phyloP scores from a whole-genome alignment of 1,284 basidiomycete species.

The Trametes polyzona region DNA sequence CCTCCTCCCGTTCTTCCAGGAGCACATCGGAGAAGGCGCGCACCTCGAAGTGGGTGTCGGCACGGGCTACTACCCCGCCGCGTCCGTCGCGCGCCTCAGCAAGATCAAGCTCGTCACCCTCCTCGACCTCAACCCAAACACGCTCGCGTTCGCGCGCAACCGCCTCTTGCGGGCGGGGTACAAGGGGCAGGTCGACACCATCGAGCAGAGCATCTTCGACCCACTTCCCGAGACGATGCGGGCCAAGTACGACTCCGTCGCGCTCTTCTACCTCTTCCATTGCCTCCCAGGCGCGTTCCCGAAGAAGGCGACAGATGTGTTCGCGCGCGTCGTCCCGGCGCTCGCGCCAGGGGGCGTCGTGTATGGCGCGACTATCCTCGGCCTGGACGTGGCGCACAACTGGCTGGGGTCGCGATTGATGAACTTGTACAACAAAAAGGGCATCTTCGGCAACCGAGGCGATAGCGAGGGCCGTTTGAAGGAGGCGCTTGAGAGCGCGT shows the following conservation, averaged over 20 bases:
- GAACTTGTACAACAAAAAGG: slow-evolving; percentile 26
- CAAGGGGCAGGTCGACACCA: slow-evolving; percentile 20
- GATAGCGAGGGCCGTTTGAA: slow-evolving; percentile 25
- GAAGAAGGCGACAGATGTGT: slow-evolving; percentile 23
- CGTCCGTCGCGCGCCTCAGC: slow-evolving; percentile 11
- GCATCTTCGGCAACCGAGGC: slow-evolving; percentile 28
- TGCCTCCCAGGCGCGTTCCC: slow-evolving; percentile 26
- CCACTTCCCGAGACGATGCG: slow-evolving; percentile 18
- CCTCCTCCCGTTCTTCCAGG: slow-evolving; percentile 30
- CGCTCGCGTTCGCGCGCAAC: slow-evolving; percentile 17
- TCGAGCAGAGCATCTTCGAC: slow-evolving; percentile 26
- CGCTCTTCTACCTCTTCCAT: slow-evolving; percentile 30
- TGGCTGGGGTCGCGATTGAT: slow-evolving; percentile 26
- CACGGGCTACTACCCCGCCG: slow-evolving; percentile 31
- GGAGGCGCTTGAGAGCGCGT: slow-evolving; percentile 19
- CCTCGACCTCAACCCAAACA: slow-evolving; percentile 28
- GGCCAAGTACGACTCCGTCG: slow-evolving; percentile 27
- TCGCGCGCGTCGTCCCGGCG: slow-evolving; percentile 16
- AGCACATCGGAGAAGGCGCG: slow-evolving; percentile 21
- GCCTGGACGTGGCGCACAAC: slow-evolving; percentile 25
- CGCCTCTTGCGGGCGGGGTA: slow-evolving; percentile 26
- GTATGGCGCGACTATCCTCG: slow-evolving; percentile 32
- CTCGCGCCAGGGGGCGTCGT: slow-evolving; percentile 26
- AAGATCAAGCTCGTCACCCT: slow-evolving; percentile 25
- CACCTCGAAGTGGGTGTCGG: slow-evolving; percentile 33